phyloP scores from a whole-genome alignment of 164 flowering plant species.

The Annona squamosa region DNA sequence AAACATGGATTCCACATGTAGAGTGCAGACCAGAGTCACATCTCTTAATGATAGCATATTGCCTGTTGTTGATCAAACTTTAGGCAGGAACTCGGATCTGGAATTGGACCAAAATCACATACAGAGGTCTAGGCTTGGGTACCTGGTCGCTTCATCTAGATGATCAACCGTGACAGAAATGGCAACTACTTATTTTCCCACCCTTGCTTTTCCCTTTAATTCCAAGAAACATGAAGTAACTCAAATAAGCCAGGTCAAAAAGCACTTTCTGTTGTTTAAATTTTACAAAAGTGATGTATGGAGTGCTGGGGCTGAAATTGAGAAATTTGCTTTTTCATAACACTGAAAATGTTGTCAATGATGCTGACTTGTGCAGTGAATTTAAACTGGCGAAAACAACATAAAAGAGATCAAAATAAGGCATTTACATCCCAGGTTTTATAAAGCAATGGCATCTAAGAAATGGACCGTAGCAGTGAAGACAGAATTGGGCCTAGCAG shows the following conservation, averaged over 20 bases:
- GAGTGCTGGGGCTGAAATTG: not conserved
- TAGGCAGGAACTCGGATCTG: not conserved
- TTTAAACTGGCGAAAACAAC: no score
- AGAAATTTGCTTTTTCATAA: not conserved
- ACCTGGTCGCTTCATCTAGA: not conserved
- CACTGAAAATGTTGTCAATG: not conserved
- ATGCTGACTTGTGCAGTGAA: no score
- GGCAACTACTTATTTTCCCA: not conserved
- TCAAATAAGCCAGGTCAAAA: not conserved
- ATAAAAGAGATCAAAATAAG: no score
- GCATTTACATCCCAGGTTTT: no score
- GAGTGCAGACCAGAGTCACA: not conserved
- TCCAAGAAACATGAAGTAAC: not conserved
- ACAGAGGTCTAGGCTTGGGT: not conserved
- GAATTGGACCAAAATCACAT: not conserved
- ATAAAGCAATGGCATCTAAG: no score
- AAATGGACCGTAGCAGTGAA: no score
- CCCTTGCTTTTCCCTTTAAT: no score
- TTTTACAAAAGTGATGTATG: not conserved
- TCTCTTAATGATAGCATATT: not conserved
- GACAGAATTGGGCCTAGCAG: no score
- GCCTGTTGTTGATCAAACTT: not conserved
- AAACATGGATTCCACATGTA: not conserved
- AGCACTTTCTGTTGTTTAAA: not conserved
- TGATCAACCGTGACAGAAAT: not conserved